phyloP scores from a whole-genome alignment of 106 monocot genomes.

The Xerophyta viscosa region DNA sequence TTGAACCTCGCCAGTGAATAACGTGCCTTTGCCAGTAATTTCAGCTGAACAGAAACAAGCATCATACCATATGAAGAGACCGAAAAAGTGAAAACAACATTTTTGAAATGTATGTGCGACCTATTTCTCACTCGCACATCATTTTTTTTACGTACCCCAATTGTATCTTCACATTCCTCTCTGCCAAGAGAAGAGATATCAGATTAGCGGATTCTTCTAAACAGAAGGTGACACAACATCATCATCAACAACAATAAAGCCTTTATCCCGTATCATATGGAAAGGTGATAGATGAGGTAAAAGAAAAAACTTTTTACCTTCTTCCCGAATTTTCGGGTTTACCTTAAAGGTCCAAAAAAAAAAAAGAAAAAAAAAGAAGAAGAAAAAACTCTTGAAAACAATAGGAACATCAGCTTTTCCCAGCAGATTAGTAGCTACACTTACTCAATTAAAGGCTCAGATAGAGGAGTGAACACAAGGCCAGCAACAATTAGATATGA shows the following conservation, averaged over 20 bases:
- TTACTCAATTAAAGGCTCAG: slow-evolving; percentile 93
- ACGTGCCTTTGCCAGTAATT: slow-evolving; percentile 84
- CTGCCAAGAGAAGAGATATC: slow-evolving; percentile 32
- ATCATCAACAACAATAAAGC: no score
- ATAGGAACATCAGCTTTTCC: no score
- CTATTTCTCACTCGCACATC: background rate
- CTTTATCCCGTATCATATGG: no score
- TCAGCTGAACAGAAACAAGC: slow-evolving; percentile 41
- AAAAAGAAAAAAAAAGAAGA: background rate
- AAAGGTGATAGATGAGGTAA: no score
- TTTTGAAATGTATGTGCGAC: background rate
- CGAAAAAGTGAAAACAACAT: background rate
- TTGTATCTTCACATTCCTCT: slow-evolving; percentile 85
- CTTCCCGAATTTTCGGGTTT: no score
- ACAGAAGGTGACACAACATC: no score
- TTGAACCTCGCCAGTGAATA: slow-evolving; percentile 86
- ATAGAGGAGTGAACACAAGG: slow-evolving; percentile 96
- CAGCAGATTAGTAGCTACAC: slow-evolving; percentile 1
- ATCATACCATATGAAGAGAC: background rate
- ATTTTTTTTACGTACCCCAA: slow-evolving; percentile 48
- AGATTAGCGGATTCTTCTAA: no score
- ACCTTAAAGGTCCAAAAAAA: background rate
- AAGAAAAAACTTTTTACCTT: no score
- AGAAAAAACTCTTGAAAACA: no score
- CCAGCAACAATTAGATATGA: slow-evolving; percentile 95